A percentile compares a stretch with the other conserved stretches of the same genome.
Evolutionary conservation across 1,139 yeast species (phyloP).

Genomic region (Yamadazyma mexicana): DNA sequence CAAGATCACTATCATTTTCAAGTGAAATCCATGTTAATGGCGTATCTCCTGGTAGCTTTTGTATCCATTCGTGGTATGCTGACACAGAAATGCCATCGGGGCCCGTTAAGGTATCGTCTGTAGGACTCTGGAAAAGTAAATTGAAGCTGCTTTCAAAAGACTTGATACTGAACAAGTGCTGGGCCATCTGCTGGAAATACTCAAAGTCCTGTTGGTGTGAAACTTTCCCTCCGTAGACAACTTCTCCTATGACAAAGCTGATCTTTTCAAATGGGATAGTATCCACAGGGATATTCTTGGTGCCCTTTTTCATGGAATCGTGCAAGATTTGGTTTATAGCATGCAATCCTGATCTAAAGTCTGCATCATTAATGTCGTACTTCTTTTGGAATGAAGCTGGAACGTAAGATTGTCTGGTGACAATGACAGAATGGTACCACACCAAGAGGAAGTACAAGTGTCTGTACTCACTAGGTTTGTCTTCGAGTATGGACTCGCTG

Average conservation of each 20-base stretch:
- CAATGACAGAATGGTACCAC: conserved; percentile 70
- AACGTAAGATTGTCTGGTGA: conserved; percentile 57
- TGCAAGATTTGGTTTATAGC: conserved; percentile 44
- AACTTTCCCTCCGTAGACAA: conserved; percentile 77
- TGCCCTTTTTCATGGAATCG: conserved; percentile 18
- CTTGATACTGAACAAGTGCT: conserved; percentile 23
- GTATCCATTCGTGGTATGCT: conserved; percentile 53
- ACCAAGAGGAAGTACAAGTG: conserved; percentile 55
- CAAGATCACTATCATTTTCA: conserved; percentile 32
- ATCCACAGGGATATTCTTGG: conserved; percentile 43
- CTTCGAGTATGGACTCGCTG: conserved; percentile 16
- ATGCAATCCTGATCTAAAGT: conserved; percentile 53
- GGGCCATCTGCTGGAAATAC: conserved; percentile 27
- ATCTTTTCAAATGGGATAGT: conserved; percentile 60
- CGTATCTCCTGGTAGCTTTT: conserved; percentile 52
- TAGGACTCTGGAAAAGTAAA: conserved; percentile 22
- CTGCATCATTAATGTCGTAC: conserved; percentile 77
- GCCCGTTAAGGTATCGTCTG: background rate
- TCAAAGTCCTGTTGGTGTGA: conserved; percentile 46
- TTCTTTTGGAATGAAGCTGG: conserved; percentile 62
- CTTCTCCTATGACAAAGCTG: conserved; percentile 47
- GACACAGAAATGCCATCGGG: conserved; percentile 27
- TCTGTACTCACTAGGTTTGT: conserved; percentile 43
- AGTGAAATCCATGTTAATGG: conserved; percentile 69
- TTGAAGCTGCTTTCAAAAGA: conserved; percentile 31